Conservation (phyloP, 768 basidiomycete species). For the Suillus occidentalis region DNA sequence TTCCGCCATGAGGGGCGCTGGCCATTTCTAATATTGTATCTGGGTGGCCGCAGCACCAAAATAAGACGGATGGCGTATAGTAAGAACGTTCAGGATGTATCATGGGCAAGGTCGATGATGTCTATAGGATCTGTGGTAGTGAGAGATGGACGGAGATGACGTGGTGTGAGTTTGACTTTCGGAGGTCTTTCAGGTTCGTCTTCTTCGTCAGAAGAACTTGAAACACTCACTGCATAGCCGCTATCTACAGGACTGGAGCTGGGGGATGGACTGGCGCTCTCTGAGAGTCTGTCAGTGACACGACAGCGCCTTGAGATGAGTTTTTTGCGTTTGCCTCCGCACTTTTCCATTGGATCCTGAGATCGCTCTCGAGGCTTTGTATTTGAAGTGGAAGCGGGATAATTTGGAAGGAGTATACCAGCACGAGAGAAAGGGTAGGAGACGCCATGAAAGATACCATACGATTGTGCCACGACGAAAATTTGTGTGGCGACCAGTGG, state of each 20-base stretch:
- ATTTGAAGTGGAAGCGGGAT: conserved; percentile 44
- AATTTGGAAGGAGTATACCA: conserved; percentile 72
- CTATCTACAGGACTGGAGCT: conserved; percentile 26
- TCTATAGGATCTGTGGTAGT: conserved; percentile 25
- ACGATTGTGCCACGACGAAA: no score
- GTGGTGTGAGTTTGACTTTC: conserved; percentile 71
- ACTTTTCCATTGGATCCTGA: no score
- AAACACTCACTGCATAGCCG: conserved; percentile 24
- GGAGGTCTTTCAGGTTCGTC: conserved; percentile 41
- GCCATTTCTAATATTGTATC: conserved; percentile 47
- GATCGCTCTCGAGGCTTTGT: no score
- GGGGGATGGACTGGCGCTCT: neutral
- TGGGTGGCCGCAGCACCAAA: no score
- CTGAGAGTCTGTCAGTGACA: neutral
- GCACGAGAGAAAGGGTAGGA: conserved; percentile 74
- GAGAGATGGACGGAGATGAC: conserved; percentile 49
- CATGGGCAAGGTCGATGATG: conserved; percentile 44
- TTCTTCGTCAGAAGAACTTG: conserved; percentile 30
- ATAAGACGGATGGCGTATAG: no score
- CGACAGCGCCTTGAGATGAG: conserved; percentile 21
- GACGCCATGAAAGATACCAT: no score
- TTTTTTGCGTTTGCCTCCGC: no score
- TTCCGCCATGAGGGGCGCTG: conserved; percentile 86
- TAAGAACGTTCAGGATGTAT: no score
- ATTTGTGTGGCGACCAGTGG: no score